Percentiles rank a stretch among this genome's conserved stretches.
Evolutionary conservation across 768 basidiomycete genomes (phyloP).

Genomic region (Artomyces pyxidatus): DNA sequence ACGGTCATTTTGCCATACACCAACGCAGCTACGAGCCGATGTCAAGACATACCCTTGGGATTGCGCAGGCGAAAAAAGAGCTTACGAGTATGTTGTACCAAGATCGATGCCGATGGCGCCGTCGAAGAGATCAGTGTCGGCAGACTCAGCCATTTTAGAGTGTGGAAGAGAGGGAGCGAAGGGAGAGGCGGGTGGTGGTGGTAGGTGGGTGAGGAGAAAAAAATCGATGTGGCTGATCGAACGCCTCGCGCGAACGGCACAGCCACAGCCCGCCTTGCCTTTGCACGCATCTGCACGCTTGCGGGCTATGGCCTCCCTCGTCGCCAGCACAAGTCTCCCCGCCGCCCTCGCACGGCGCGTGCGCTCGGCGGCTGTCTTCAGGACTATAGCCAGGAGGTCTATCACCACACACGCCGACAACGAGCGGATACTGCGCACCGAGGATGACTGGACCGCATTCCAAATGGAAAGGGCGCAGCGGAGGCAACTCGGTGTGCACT

Average conservation of each 20-base stretch:
- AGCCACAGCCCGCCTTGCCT: not conserved
- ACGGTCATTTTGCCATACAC: conserved; percentile 99
- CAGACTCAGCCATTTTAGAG: conserved; percentile 59
- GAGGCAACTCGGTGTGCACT: conserved; percentile 42
- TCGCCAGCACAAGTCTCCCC: conserved; percentile 41
- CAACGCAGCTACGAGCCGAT: conserved; percentile 67
- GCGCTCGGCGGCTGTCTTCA: not conserved
- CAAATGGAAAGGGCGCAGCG: conserved; percentile 50
- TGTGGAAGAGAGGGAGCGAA: conserved; percentile 32
- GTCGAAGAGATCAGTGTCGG: conserved; percentile 91
- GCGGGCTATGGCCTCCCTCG: too few species aligned
- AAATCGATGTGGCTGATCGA: not conserved
- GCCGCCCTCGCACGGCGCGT: not conserved
- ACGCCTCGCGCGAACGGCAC: too few species aligned
- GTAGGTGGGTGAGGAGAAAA: conserved; percentile 5
- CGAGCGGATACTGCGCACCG: conserved; percentile 23
- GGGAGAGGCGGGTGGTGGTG: conserved; percentile 23
- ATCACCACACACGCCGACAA: too few species aligned
- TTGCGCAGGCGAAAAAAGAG: conserved; percentile 21
- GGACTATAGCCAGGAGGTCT: too few species aligned
- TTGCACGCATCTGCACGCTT: conserved; percentile 3
- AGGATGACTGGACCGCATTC: conserved; percentile 58
- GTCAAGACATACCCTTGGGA: conserved; percentile 40
- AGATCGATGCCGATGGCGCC: conserved; percentile 97
- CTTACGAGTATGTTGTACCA: conserved; percentile 95